Base-by-base conservation (phyloP, 108 stramenopile species). In the Chaetoceros tenuissimus region DNA sequence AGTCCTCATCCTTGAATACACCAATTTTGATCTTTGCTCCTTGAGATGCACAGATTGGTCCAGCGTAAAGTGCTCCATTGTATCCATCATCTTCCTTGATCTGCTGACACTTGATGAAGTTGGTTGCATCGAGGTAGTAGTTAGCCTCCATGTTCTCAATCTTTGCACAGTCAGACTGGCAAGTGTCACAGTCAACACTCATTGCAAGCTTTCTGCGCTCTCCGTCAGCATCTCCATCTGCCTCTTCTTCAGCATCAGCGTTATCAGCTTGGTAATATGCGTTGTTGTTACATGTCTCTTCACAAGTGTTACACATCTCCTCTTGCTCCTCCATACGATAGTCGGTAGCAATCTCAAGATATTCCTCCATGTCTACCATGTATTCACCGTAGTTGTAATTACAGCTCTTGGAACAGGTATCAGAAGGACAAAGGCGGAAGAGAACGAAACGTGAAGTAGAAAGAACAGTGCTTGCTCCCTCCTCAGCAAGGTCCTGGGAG, bases 81-180 rank as follows among this genome's bases (percentile, higher is more conserved):
- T 92, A 82, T 29, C 86, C 79, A 30, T 82, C 71, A 10, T 62
- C 64, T 53, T 73, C 69, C 59, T 81, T 80, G 60, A 92, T 69
- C 64, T 61, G 26, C 46, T 80, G 66, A 47, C 90, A 92, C 51
- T 78, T 68, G 31, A 85, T 45, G 75, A 84, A 92, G 29, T 84
- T 61, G 30, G 82, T 77, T 30, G 90, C 90, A 69, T 92, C 90
- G 48, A 87, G 30, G 79, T 84, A 92, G 19, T 86, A 85, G 44
- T 88, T 92, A 19, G 55, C 80, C 67, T 92, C 84, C 86, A 92
- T 85, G 72, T 92, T 92, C 57, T 84, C 82, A 57, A 92, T 92
- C 81, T 92, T 92, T 63, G 81, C 62, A 61, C 90, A 92, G 49
- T 87, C 85, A 23, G 67, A 69, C 60, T 76, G 70, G 47, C 90